A percentile compares a stretch with the other conserved stretches of the same genome.
phyloP scores from a whole-genome alignment of 1,284 basidiomycete species.

The Trichosporon asahii region DNA sequence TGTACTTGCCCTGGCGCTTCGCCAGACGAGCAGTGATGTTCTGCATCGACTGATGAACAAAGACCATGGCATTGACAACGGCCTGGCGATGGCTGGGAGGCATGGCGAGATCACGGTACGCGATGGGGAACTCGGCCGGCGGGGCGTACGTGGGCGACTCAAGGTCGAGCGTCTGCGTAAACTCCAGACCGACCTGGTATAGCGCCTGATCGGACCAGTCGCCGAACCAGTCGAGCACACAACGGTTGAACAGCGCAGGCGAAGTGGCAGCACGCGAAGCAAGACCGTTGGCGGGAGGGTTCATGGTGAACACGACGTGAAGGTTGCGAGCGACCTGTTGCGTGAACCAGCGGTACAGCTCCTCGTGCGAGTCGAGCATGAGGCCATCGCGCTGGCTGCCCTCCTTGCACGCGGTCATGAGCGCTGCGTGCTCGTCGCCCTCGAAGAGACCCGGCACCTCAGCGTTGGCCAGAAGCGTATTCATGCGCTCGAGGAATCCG shows the following conservation, averaged over 20 bases:
- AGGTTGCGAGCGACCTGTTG: constrained; percentile 94
- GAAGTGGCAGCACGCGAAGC: constrained; percentile 95
- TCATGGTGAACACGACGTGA: constrained; percentile 99
- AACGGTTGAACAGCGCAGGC: constrained; percentile 95
- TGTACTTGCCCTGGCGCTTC: constrained; percentile 86
- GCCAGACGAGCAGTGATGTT: constrained; percentile 84
- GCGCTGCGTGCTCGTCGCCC: constrained; percentile 90
- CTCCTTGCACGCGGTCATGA: constrained; percentile 99
- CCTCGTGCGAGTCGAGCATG: constrained; percentile 97
- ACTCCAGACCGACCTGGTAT: constrained; percentile 93
- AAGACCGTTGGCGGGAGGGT: constrained; percentile 91
- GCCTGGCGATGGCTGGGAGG: constrained; percentile 72
- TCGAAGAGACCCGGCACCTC: constrained; percentile 99
- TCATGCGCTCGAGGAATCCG: constrained; percentile 98
- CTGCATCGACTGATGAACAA: constrained; percentile 87
- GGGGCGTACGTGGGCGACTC: constrained; percentile 75
- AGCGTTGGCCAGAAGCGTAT: constrained; percentile 97
- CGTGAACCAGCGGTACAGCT: constrained; percentile 95
- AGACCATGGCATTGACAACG: constrained; percentile 88
- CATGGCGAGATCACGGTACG: constrained; percentile 73
- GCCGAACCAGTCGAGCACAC: constrained; percentile 96
- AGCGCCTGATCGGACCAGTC: constrained; percentile 98
- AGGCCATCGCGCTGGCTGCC: constrained; percentile 95
- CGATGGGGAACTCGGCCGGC: constrained; percentile 77
- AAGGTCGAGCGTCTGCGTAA: constrained; percentile 85